These are phyloP conservation scores for Thelonectria blattea DNA, from an alignment of 2,329 filamentous ascomycete genomes.

Conservation along the genomic window DNA sequence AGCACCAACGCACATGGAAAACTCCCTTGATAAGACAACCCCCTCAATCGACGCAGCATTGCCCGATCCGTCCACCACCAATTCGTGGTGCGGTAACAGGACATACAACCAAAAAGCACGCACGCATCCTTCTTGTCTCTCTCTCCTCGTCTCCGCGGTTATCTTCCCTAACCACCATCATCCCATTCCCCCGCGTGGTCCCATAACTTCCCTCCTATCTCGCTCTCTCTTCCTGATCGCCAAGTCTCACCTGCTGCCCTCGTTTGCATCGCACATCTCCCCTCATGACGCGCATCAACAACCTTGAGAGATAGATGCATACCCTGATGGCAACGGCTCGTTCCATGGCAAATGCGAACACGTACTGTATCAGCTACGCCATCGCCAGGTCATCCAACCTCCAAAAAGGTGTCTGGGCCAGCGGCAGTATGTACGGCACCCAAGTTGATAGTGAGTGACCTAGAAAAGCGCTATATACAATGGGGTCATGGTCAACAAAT, in stretches of 20 bases:
- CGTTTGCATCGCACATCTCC: not conserved
- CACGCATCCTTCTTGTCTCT: constrained; percentile 7
- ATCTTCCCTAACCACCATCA: constrained; percentile 8
- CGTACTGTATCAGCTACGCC: not conserved
- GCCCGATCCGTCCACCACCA: constrained; percentile 3
- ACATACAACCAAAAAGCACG: constrained; percentile 1
- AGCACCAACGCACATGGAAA: not conserved
- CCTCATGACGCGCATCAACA: not conserved
- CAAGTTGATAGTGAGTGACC: not conserved
- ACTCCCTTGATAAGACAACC: constrained; percentile 12
- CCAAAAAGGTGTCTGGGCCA: not conserved
- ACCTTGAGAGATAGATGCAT: constrained; percentile 3
- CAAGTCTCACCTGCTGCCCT: not conserved
- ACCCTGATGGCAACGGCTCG: constrained; percentile 2
- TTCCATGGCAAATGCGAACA: not conserved
- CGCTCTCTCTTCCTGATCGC: not conserved
- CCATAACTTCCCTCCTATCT: not conserved
- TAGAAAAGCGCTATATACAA: not conserved
- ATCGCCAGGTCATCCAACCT: not conserved
- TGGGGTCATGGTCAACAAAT: not conserved
- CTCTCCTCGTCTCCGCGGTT: not conserved
- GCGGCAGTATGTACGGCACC: not conserved
- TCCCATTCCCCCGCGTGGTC: constrained; percentile 8
- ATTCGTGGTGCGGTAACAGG: no score
- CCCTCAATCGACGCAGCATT: not conserved